Evolutionary conservation across 768 basidiomycete genomes (phyloP), one percentile per base, ranked within the genome.

Genomic region (Clathrus columnatus): DNA sequence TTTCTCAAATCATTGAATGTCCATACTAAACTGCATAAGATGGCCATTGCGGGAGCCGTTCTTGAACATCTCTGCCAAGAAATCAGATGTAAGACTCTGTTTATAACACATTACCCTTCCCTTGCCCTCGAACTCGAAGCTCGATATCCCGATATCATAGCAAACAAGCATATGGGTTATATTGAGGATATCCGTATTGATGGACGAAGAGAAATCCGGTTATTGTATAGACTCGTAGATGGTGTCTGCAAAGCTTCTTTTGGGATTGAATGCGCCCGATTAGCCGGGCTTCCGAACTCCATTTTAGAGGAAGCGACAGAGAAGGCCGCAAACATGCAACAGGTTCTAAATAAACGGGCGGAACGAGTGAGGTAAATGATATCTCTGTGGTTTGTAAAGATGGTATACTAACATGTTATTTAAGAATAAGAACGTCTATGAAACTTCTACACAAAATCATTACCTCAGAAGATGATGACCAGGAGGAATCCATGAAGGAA

Each of bases 101-200:
- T 97, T 68, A 95, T 97, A 63, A 97, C 95, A 0, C 94, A 97
- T 66, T 97, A 96, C 64, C 92, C 93, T 3, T 72, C 84, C 30
- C 79, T 95, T 11, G 90, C 90, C n/a, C 69, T 74, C 4, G 81
- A 82, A 44, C 64, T 91, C 23, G 80, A 81, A 61, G 74, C 72
- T 26, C 75, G 74, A 56, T 85, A 79, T 64, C 82, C 85, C 1
- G 58, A 64, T 14, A 75, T 81, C 14, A 71, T 91, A 32, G 76
- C 83, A 61, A 94, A 93, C 64, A 66, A 87, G 61, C 92, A 96
- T 63, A 94, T 97, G 88, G 83, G 82, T 23, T 95, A 89, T 62
- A 75, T 78, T 21, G 81, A 84, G 41, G 82, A 85, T 11, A 73
- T 72, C 27, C 76, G 83, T 3, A 74, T 87, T 59, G 84, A 88